A percentile compares a stretch with the other conserved stretches of the same genome.
phyloP scores from a whole-genome alignment of 2,329 filamentous ascomycete species.

The Blastomyces gilchristii region DNA sequence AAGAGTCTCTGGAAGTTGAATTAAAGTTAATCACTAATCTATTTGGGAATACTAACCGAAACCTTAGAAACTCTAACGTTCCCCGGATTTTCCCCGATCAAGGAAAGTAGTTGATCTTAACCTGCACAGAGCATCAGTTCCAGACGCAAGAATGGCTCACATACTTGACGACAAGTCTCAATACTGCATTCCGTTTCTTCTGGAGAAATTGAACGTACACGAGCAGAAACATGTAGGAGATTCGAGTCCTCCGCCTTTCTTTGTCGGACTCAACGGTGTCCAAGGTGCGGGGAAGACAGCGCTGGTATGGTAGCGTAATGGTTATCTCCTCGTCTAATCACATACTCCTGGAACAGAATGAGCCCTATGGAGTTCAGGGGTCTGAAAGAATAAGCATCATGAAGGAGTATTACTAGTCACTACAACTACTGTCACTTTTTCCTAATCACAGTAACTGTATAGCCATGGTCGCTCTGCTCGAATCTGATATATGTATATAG shows the following conservation, averaged over 20 bases:
- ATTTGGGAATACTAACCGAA: neutral
- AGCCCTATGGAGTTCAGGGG: neutral
- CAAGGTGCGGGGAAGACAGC: constrained; percentile 92
- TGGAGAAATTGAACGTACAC: constrained; percentile 48
- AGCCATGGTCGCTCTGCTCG: neutral
- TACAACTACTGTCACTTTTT: neutral
- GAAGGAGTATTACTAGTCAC: neutral
- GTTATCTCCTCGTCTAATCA: neutral
- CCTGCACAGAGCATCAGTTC: no score
- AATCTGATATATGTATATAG: constrained; percentile 21
- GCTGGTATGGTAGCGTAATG: constrained; percentile 44
- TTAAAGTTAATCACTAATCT: neutral
- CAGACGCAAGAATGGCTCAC: constrained; percentile 31
- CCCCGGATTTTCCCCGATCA: neutral
- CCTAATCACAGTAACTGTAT: neutral
- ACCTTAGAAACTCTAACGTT: neutral
- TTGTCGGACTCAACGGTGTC: constrained; percentile 81
- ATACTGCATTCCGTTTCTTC: constrained; percentile 67
- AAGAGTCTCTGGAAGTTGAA: neutral
- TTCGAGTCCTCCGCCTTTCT: constrained; percentile 52
- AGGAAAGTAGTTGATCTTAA: neutral
- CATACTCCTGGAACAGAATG: neutral
- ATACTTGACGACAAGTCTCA: constrained; percentile 69
- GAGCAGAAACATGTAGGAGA: constrained; percentile 31
- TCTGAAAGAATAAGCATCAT: neutral